Evolutionary conservation across 345 rosid species (phyloP).

Genomic region (Psidium guajava): DNA sequence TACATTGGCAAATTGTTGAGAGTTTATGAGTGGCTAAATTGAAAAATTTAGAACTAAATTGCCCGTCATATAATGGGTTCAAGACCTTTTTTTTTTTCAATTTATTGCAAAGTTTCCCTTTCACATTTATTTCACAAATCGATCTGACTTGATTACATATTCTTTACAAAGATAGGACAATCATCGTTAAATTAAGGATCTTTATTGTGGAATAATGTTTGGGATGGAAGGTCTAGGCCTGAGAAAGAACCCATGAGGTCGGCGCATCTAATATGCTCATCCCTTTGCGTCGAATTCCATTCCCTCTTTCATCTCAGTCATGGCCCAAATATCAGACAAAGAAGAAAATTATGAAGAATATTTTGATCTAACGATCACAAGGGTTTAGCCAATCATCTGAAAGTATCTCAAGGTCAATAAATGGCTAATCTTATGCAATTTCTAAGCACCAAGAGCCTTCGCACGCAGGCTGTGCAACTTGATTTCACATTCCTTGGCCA

Average conservation of each 20-base stretch:
- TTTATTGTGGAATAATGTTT: neutral
- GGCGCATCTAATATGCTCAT: neutral
- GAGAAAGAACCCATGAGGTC: neutral
- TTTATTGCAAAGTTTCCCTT: neutral
- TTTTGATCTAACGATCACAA: too few species aligned
- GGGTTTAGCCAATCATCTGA: too few species aligned
- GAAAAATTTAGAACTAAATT: neutral
- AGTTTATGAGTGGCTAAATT: neutral
- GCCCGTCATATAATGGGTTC: fast-evolving
- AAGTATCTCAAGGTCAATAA: neutral
- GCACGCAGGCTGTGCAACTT: neutral
- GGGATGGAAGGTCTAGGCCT: neutral
- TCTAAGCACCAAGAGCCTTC: constrained; percentile 1
- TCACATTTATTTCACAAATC: neutral
- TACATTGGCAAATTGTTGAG: neutral
- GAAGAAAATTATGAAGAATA: neutral
- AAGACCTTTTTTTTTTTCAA: too few species aligned
- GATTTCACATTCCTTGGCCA: constrained; percentile 14
- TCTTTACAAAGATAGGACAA: neutral
- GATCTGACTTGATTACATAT: neutral
- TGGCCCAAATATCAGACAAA: neutral
- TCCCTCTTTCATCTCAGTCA: neutral
- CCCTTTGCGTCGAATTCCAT: neutral
- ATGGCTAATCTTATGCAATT: neutral
- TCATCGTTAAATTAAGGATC: neutral